phyloP scores from a whole-genome alignment of 345 rosid species.

The Mercurialis annua region DNA sequence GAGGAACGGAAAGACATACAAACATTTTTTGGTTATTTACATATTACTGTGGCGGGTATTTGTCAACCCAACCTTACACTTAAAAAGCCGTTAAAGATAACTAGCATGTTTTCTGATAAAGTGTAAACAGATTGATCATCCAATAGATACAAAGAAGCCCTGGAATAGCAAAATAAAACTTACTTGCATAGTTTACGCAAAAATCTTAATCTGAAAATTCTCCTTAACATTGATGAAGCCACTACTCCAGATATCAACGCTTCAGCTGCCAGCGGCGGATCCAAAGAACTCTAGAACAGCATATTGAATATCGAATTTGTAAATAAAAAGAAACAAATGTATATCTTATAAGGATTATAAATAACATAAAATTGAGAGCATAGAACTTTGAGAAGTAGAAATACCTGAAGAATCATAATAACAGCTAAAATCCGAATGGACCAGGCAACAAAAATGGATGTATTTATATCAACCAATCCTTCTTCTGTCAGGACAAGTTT shows the following conservation, averaged over 20 bases:
- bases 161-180: slow-evolving; percentile 15
- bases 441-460: slow-evolving; percentile 76
- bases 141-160: slow-evolving; percentile 1
- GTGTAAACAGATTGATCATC: not conserved
- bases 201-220: slow-evolving; percentile 41
- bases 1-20: not conserved
- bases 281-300: slow-evolving; percentile 67
- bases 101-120: not conserved
- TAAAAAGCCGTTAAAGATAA: not conserved
- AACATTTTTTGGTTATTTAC: not conserved
- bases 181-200: slow-evolving; percentile 50
- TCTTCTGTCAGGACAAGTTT: slow-evolving; percentile 80
- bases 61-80: not conserved
- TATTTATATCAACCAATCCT: slow-evolving; percentile 72
- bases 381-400: slow-evolving; percentile 3
- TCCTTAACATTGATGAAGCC: slow-evolving; percentile 42
- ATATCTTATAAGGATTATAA: not conserved
- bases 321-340: not conserved
- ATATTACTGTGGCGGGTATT: not conserved
- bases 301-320: slow-evolving; percentile 6
- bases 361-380: not conserved
- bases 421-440: slow-evolving; percentile 63
- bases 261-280: slow-evolving; percentile 70
- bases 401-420: slow-evolving; percentile 80
- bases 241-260: slow-evolving; percentile 53